Evolutionary conservation across 305 asterid species (phyloP), one percentile per base, ranked within the genome.

Genomic region (Fraxinus greggii): DNA sequence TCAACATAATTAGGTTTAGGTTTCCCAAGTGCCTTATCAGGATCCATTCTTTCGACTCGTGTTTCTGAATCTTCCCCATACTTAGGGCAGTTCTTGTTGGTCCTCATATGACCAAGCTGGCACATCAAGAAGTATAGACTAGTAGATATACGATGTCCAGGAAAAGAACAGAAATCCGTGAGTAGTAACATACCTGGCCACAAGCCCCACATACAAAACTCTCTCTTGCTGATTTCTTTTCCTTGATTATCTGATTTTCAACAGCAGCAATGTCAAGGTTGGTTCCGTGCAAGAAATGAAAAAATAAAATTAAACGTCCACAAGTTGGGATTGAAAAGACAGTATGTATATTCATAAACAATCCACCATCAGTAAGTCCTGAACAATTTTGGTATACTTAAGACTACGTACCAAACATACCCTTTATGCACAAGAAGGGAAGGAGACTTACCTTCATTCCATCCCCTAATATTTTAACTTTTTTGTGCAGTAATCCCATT

Each of bases 61-160:
- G 93, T 76, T 70, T 93, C 98, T 59, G 91, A 24, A 82, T 95
- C 97, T 82, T 93, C 98, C 31, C 99, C 91, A 45, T 95, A 94
- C 88, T 92, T 97, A 85, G 99, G 99, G 86, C 98, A 97, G 88
- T 94, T 88, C 88, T 97, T 97, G 91, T 97, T 97, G 85, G 99
- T 97, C 88, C 98, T 91, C 99, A 97, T 97, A 86, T 97, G 99
- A 86, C 98, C 98, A 87, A 89, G 93, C 99, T 96, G 94, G 82
- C 81, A 67, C 45, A 82, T 75, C 76, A 79, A 84, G 15, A 75
- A 75, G 79, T 83, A 56, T 32, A 80, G 67, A 73, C 78, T 54
- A 81, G 67, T 45, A 80, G 23, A 77, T 75, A 78, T 81, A 72
- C 54, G 77, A 80, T 72, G 67, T 84, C 6, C 80, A 31, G 78